Percentiles rank a stretch among this genome's conserved stretches.
Evolutionary conservation across 78 protist genomes (phyloP).

Genomic region (Dictyostelium firmibasis): DNA sequence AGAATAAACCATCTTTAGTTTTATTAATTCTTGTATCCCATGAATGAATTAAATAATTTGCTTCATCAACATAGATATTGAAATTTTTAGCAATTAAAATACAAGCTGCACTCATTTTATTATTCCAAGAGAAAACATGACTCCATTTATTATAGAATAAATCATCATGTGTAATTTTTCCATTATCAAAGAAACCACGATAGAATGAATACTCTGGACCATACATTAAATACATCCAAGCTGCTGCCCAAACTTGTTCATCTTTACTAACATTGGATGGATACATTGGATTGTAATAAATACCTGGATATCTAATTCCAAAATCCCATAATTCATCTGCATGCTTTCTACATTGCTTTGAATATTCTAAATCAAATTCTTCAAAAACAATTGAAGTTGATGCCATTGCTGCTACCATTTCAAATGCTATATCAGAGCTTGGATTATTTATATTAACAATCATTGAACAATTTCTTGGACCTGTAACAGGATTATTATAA

Average conservation of each 20-base stretch:
- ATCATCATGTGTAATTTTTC: not conserved
- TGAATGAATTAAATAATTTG: not conserved
- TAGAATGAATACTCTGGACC: not conserved
- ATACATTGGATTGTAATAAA: constrained; percentile 24
- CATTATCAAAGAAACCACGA: not conserved
- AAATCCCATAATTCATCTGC: constrained; percentile 32
- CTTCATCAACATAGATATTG: not conserved
- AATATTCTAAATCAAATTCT: constrained; percentile 1
- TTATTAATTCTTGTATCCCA: not conserved
- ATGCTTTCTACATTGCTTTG: constrained; percentile 10
- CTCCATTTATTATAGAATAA: not conserved
- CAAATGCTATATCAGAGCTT: constrained; percentile 58
- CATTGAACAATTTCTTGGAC: constrained; percentile 5
- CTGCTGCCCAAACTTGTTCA: constrained; percentile 53
- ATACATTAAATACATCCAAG: constrained; percentile 48
- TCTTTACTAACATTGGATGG: constrained; percentile 45
- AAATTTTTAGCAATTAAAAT: not conserved
- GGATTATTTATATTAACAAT: not conserved
- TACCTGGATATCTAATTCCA: constrained; percentile 28
- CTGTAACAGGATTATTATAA: constrained; percentile 12
- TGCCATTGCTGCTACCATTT: constrained; percentile 31
- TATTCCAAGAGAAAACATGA: not conserved
- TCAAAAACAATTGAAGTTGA: constrained; percentile 1
- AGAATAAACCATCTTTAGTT: constrained; percentile 10
- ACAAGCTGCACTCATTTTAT: not conserved